Percentiles rank a stretch among this genome's conserved stretches.
phyloP scores from a whole-genome alignment of 164 flowering plant genomes.

The Aristolochia californica region DNA sequence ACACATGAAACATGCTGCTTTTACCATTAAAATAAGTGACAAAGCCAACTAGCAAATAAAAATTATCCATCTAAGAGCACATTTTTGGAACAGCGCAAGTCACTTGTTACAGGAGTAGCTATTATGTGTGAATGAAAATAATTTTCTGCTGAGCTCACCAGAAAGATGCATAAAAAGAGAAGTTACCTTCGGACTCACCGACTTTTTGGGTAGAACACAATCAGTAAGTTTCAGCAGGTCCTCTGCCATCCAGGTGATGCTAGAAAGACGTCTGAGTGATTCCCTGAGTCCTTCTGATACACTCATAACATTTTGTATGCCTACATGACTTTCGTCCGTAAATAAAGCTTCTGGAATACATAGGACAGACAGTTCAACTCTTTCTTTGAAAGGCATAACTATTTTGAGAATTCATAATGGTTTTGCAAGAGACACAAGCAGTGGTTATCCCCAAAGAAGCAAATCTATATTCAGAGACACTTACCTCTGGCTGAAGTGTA shows the following conservation, averaged over 20 bases:
- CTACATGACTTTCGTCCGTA: slow-evolving; percentile 20
- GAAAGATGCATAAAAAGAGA: background rate
- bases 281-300: slow-evolving; percentile 67
- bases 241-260: slow-evolving; percentile 74
- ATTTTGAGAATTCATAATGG: too few species aligned
- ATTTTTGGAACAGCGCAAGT: too few species aligned
- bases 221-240: slow-evolving; percentile 61
- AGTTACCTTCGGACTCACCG: slow-evolving; percentile 33
- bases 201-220: slow-evolving; percentile 41
- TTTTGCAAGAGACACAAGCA: too few species aligned
- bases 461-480: background rate
- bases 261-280: slow-evolving; percentile 68
- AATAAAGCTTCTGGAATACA: background rate
- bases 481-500: slow-evolving; percentile 71
- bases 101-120: too few species aligned
- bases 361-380: background rate
- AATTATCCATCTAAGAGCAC: too few species aligned
- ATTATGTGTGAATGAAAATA: too few species aligned
- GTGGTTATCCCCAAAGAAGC: too few species aligned
- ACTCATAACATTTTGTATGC: slow-evolving; percentile 49
- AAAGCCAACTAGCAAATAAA: too few species aligned
- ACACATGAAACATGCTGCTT: slow-evolving; percentile 73
- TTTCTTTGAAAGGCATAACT: too few species aligned
- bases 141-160: too few species aligned
- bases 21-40: slow-evolving; percentile 12